Conservation (phyloP, 2,329 filamentous ascomycete genomes). For the Diaporthe caulivora region DNA sequence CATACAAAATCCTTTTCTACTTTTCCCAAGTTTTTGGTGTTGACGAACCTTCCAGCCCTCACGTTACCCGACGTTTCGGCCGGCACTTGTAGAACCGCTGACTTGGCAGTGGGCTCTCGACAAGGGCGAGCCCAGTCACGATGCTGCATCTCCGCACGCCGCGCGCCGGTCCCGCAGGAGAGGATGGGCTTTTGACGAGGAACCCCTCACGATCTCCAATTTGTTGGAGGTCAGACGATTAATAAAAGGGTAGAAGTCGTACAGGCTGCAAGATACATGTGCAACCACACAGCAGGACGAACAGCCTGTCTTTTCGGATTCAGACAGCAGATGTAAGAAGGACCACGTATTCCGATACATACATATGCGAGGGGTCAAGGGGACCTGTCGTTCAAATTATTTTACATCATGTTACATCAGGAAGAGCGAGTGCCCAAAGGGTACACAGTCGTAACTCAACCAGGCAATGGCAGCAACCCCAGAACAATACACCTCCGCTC, state of each 20-base stretch:
- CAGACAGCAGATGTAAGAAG: neutral
- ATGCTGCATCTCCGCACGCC: slow-evolving; percentile 27
- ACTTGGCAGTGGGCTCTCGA: slow-evolving; percentile 10
- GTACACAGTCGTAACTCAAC: slow-evolving; percentile 43
- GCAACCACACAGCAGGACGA: too few relatives aligned
- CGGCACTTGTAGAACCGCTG: neutral
- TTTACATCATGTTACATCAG: slow-evolving; percentile 44
- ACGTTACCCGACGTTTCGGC: neutral
- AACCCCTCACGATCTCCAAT: slow-evolving; percentile 25
- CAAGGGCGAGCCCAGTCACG: slow-evolving; percentile 27
- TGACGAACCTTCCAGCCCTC: too few relatives aligned
- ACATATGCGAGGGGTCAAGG: neutral
- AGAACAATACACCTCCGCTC: slow-evolving; percentile 57
- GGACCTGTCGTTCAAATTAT: neutral
- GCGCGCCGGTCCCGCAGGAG: slow-evolving; percentile 19
- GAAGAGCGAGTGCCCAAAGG: slow-evolving; percentile 44
- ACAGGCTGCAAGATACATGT: neutral
- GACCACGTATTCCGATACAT: neutral
- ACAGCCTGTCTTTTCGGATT: neutral
- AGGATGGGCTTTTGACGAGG: neutral
- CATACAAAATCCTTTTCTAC: neutral
- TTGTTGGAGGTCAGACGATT: too few relatives aligned
- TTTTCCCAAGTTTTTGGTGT: neutral
- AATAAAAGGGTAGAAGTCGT: neutral
- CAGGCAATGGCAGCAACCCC: slow-evolving; percentile 35